Percentiles rank a stretch among this genome's conserved stretches.
Conservation (phyloP, 306 rosid species). For the Pterocarpus macrocarpus region DNA sequence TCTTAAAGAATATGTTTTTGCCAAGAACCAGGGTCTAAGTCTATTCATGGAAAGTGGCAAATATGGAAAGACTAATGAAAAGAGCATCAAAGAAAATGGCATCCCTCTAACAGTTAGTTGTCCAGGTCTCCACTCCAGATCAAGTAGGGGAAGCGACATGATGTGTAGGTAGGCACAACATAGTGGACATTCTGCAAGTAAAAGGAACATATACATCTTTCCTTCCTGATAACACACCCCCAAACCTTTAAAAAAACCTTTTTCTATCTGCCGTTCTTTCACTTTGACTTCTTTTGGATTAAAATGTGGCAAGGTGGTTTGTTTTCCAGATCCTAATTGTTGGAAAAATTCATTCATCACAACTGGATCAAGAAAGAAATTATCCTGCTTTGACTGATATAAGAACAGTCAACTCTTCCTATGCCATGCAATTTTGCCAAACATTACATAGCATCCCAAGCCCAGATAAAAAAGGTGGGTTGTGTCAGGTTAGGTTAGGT, state of each 20-base stretch:
- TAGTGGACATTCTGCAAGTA: neutral
- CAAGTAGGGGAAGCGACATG: conserved; percentile 9
- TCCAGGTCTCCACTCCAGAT: neutral
- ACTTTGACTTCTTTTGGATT: conserved; percentile 1
- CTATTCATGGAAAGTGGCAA: neutral
- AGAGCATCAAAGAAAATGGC: conserved; percentile 14
- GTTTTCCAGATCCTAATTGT: neutral
- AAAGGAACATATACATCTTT: neutral
- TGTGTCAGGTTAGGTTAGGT: neutral
- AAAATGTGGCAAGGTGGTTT: neutral
- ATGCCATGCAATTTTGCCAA: neutral
- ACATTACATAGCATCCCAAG: neutral
- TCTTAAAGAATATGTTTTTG: conserved; percentile 37
- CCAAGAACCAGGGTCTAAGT: neutral
- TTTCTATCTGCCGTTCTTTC: neutral
- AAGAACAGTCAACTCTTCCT: conserved; percentile 8
- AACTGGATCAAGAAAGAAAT: conserved; percentile 9
- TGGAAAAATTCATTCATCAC: neutral
- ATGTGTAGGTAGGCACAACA: neutral
- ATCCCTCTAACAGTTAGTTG: conserved; percentile 23
- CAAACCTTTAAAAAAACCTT: neutral
- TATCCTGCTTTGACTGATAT: conserved; percentile 30
- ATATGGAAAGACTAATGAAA: neutral
- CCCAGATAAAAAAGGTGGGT: neutral
- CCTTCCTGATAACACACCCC: neutral